Evolutionary conservation across 1,284 basidiomycete species (phyloP).

Genomic region (Trametes versicolor): DNA sequence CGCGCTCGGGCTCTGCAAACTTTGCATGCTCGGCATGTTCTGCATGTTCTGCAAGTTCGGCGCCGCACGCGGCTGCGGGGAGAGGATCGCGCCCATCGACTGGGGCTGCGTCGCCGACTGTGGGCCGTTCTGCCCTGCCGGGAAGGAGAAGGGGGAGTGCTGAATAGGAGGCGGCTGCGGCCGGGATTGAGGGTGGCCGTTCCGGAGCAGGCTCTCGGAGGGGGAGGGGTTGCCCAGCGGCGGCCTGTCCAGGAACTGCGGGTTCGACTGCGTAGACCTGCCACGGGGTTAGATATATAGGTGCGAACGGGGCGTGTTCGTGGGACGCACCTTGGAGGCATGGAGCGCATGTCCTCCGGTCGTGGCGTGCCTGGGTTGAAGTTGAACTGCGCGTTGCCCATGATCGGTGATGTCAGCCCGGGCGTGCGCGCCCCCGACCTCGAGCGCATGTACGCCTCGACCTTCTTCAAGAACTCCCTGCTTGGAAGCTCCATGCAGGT

Average conservation of each 20-base stretch:
- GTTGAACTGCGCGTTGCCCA: slow-evolving; percentile 44
- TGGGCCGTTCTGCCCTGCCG: slow-evolving; percentile 46
- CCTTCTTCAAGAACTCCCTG: slow-evolving; percentile 92
- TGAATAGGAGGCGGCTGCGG: slow-evolving; percentile 52
- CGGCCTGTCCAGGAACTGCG: slow-evolving; percentile 49
- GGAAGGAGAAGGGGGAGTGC: slow-evolving; percentile 57
- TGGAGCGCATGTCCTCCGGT: slow-evolving; percentile 41
- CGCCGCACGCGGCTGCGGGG: slow-evolving; percentile 50
- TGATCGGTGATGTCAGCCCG: slow-evolving; percentile 49
- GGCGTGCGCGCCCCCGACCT: slow-evolving; percentile 55
- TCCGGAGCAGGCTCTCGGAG: slow-evolving; percentile 53
- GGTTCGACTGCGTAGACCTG: slow-evolving; percentile 41
- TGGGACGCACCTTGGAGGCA: slow-evolving; percentile 42
- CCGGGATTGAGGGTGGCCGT: slow-evolving; percentile 47
- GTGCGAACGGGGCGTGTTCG: not conserved
- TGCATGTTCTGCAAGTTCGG: slow-evolving; percentile 43
- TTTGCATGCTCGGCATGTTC: slow-evolving; percentile 46
- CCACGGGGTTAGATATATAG: not conserved
- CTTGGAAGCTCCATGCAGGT: slow-evolving; percentile 85
- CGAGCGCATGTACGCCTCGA: slow-evolving; percentile 76
- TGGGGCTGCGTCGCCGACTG: slow-evolving; percentile 52
- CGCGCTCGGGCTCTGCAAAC: slow-evolving; percentile 53
- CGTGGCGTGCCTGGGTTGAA: slow-evolving; percentile 39
- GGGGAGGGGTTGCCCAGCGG: slow-evolving; percentile 45
- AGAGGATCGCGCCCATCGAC: slow-evolving; percentile 52